A percentile compares a stretch with the other conserved stretches of the same genome.
Conservation (phyloP, 345 rosid species). For the Brassica carinata region DNA sequence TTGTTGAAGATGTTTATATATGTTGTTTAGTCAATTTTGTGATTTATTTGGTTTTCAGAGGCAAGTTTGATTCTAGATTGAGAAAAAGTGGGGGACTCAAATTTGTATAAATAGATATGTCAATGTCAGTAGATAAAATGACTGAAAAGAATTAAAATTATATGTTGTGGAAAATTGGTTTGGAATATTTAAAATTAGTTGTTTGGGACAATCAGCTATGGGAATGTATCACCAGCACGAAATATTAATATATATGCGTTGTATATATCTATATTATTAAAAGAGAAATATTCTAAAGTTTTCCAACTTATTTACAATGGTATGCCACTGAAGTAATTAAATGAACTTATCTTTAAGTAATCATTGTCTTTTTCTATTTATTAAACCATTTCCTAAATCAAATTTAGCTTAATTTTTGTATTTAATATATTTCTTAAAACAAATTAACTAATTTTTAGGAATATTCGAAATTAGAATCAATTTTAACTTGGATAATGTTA, state of each 20-base stretch:
- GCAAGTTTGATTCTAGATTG: constrained; percentile 8
- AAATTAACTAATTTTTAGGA: too few relatives aligned
- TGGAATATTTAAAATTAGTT: background rate
- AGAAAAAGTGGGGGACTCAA: constrained; percentile 2
- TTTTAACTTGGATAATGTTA: too few relatives aligned
- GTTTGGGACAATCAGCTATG: background rate
- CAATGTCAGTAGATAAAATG: constrained; percentile 26
- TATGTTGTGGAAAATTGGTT: background rate
- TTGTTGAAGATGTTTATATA: background rate
- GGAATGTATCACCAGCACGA: background rate
- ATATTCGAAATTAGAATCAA: too few relatives aligned
- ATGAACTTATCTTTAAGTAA: too few relatives aligned
- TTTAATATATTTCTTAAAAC: too few relatives aligned
- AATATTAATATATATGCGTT: background rate
- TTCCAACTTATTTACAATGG: too few relatives aligned
- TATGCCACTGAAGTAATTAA: too few relatives aligned
- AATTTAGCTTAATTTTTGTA: too few relatives aligned
- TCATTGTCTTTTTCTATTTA: too few relatives aligned
- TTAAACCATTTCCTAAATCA: too few relatives aligned
- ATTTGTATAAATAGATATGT: constrained; percentile 17
- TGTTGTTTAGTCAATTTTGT: background rate
- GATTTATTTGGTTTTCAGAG: background rate
- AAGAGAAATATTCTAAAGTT: too few relatives aligned
- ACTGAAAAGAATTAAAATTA: constrained; percentile 20
- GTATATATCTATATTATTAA: too few relatives aligned